These are phyloP conservation scores for Aegilops umbellulata DNA, from an alignment of 176 grass and related monocot genomes.

Conservation along the genomic window DNA sequence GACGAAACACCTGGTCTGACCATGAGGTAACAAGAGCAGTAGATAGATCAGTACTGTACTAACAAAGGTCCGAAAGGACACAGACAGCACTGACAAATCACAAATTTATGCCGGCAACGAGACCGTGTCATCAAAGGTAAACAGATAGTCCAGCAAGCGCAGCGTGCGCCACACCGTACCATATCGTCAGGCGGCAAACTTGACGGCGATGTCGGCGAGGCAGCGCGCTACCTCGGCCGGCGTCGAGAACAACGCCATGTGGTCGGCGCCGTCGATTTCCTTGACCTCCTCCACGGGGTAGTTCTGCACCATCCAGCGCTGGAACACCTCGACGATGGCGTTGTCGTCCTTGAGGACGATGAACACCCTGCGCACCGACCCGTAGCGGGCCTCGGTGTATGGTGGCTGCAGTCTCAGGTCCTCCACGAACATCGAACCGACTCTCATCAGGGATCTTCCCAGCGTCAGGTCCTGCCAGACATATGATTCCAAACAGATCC, in stretches of 20 bases:
- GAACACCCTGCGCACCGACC: slow-evolving; percentile 61
- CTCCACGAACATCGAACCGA: slow-evolving; percentile 50
- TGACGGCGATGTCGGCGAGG: slow-evolving; percentile 40
- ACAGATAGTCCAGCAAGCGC: too few relatives aligned
- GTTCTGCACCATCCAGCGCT: slow-evolving; percentile 60
- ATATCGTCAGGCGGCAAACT: slow-evolving; percentile 7
- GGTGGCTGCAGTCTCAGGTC: slow-evolving; percentile 36
- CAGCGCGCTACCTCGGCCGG: slow-evolving; percentile 34
- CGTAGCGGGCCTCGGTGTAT: slow-evolving; percentile 35
- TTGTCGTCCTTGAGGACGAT: slow-evolving; percentile 51
- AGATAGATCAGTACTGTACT: too few relatives aligned
- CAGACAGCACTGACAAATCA: too few relatives aligned
- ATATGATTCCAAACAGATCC: neutral
- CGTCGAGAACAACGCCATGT: slow-evolving; percentile 61
- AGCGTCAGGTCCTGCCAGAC: slow-evolving; percentile 57
- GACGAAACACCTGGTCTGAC: too few relatives aligned
- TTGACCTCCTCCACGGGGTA: slow-evolving; percentile 48
- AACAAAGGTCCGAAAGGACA: too few relatives aligned
- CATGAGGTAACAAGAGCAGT: too few relatives aligned
- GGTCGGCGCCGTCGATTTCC: slow-evolving; percentile 53
- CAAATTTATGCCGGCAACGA: too few relatives aligned
- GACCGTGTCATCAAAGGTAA: too few relatives aligned
- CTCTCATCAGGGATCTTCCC: slow-evolving; percentile 37
- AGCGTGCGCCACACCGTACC: too few relatives aligned
- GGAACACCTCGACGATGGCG: slow-evolving; percentile 29